A percentile compares a stretch with the other conserved stretches of the same genome.
Conservation (phyloP, 108 stramenopile species). For the Fistulifera pelliculosa region DNA sequence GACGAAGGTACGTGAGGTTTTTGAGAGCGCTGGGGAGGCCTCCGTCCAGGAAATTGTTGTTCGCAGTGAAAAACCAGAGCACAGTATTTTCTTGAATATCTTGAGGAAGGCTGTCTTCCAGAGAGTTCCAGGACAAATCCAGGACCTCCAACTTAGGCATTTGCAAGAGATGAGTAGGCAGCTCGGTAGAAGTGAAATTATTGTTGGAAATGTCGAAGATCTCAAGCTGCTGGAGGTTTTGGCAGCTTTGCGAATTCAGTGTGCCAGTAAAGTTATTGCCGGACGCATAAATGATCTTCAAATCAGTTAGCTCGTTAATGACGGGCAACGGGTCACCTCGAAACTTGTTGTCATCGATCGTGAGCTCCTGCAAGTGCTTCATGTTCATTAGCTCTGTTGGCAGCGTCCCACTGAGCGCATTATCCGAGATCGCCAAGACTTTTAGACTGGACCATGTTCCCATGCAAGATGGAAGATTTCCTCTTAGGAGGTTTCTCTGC, state of each 20-base stretch:
- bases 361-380: neutral
- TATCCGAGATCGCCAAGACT: neutral
- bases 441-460: neutral
- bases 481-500: neutral
- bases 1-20: constrained; percentile 1
- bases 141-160: constrained; percentile 29
- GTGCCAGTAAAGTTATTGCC: constrained; percentile 31
- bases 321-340: neutral
- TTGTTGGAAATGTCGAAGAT: constrained; percentile 34
- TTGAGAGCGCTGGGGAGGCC: neutral
- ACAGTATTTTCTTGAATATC: neutral
- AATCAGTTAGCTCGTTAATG: neutral
- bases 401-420: neutral
- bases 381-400: neutral
- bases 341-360: neutral
- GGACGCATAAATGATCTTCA: neutral
- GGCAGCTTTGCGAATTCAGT: constrained; percentile 2
- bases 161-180: constrained; percentile 27
- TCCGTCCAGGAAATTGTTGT: constrained; percentile 7
- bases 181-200: constrained; percentile 13
- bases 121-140: constrained; percentile 13
- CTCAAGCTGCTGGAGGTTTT: constrained; percentile 7
- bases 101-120: constrained; percentile 14
- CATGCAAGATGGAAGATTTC: constrained; percentile 8
- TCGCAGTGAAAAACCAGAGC: constrained; percentile 2